A percentile compares a stretch with the other conserved stretches of the same genome.
phyloP scores from a whole-genome alignment of 306 rosid genomes.

The Pterocarpus macrocarpus region DNA sequence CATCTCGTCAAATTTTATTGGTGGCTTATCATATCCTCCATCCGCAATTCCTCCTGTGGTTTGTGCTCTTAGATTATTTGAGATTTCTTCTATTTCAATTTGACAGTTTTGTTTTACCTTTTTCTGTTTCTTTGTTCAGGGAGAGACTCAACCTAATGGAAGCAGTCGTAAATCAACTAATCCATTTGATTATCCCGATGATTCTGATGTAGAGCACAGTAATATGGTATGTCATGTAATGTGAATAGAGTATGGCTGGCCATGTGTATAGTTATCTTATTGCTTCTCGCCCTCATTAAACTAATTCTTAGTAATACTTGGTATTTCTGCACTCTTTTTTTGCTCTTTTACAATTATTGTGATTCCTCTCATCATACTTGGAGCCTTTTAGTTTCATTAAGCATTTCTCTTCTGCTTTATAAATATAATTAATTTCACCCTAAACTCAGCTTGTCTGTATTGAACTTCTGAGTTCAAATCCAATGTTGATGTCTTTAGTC shows the following conservation, averaged over 20 bases:
- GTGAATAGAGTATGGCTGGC: background rate
- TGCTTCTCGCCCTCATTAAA: background rate
- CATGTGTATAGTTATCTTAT: background rate
- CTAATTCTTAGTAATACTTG: conserved; percentile 15
- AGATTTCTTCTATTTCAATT: conserved; percentile 38
- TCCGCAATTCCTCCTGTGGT: conserved; percentile 55
- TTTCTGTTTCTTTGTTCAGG: conserved; percentile 56
- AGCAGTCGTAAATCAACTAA: conserved; percentile 60
- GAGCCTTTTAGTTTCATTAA: background rate
- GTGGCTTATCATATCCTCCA: conserved; percentile 48
- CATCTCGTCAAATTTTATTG: conserved; percentile 44
- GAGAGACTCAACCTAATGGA: conserved; percentile 52
- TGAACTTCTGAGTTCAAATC: conserved; percentile 8
- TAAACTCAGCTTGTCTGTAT: background rate
- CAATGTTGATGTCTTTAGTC: background rate
- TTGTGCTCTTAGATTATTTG: conserved; percentile 48
- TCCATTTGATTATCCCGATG: conserved; percentile 74
- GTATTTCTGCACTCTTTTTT: background rate
- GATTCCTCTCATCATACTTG: background rate
- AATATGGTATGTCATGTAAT: conserved; percentile 59
- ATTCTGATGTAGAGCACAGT: conserved; percentile 63
- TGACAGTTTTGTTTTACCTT: conserved; percentile 13
- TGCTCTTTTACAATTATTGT: background rate
- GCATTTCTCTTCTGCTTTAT: conserved; percentile 22
- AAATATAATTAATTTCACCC: background rate